phyloP scores from a whole-genome alignment of 2,329 filamentous ascomycete species.

The Lanzia echinophila region DNA sequence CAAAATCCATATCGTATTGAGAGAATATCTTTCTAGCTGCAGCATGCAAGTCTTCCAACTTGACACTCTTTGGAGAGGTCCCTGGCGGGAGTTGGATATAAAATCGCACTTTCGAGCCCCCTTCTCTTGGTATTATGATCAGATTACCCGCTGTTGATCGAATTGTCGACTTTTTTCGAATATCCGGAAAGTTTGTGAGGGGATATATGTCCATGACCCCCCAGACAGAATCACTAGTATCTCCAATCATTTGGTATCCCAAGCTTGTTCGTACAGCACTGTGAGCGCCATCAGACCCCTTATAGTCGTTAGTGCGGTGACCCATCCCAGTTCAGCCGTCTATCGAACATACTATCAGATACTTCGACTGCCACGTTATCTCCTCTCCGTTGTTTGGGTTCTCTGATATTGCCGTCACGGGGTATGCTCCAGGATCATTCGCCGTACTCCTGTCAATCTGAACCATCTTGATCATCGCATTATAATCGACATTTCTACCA shows the following conservation, averaged over 20 bases:
- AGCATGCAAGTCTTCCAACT: conserved; percentile 65
- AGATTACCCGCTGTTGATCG: conserved; percentile 50
- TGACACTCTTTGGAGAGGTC: conserved; percentile 33
- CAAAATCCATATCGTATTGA: conserved; percentile 38
- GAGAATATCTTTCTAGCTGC: conserved; percentile 55
- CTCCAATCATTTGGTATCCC: conserved; percentile 51
- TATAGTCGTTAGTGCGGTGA: neutral
- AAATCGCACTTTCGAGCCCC: conserved; percentile 48
- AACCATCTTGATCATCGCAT: no score
- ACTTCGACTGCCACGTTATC: neutral
- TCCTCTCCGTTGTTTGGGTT: neutral
- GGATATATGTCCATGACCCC: conserved; percentile 44
- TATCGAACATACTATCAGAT: neutral
- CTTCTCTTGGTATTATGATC: conserved; percentile 57
- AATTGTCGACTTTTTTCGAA: conserved; percentile 51
- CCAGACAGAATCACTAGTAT: conserved; percentile 51
- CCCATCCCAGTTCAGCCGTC: no score
- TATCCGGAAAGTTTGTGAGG: conserved; percentile 48
- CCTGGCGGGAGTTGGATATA: conserved; percentile 55
- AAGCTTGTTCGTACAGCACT: conserved; percentile 44
- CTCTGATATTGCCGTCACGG: no score
- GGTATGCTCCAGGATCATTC: no score
- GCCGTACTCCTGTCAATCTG: no score
- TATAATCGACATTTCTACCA: neutral
- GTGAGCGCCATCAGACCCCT: conserved; percentile 40